These are phyloP conservation scores for Orbilia brochopaga DNA, from an alignment of 2,329 filamentous ascomycete genomes.

Conservation along the genomic window DNA sequence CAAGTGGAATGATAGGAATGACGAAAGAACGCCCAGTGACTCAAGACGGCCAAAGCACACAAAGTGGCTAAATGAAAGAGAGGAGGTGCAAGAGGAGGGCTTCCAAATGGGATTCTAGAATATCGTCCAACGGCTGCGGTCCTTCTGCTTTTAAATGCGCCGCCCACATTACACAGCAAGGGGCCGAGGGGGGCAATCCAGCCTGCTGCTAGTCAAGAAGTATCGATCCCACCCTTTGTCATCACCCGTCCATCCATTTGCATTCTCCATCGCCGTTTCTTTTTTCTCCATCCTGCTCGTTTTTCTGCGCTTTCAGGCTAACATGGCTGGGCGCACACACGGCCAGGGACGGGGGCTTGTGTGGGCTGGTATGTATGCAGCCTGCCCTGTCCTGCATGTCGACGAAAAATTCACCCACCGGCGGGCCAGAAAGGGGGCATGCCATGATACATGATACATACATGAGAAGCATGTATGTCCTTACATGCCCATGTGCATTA, in stretches of 20 bases:
- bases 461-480: neutral
- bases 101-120: slow-evolving; percentile 51
- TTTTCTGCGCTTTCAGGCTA: slow-evolving; percentile 32
- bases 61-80: slow-evolving; percentile 49
- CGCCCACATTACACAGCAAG: neutral
- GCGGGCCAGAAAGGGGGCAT: slow-evolving; percentile 9
- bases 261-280: neutral
- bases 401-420: slow-evolving; percentile 26
- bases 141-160: slow-evolving; percentile 49
- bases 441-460: neutral
- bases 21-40: slow-evolving; percentile 35
- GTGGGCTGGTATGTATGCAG: slow-evolving; percentile 35
- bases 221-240: slow-evolving; percentile 35
- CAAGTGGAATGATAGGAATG: slow-evolving; percentile 33
- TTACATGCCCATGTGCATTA: too few relatives aligned
- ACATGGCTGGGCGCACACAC: slow-evolving; percentile 21
- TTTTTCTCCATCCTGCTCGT: slow-evolving; percentile 27
- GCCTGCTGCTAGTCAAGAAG: too few relatives aligned
- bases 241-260: too few relatives aligned
- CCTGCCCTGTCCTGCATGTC: slow-evolving; percentile 34
- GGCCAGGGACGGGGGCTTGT: slow-evolving; percentile 28
- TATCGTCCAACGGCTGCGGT: slow-evolving; percentile 43
- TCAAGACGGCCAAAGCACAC: slow-evolving; percentile 19
- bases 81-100: slow-evolving; percentile 29
- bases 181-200: slow-evolving; percentile 20